Base-by-base conservation (phyloP, 192 early-diverging fungal species). In the Oehlia diaphana region DNA sequence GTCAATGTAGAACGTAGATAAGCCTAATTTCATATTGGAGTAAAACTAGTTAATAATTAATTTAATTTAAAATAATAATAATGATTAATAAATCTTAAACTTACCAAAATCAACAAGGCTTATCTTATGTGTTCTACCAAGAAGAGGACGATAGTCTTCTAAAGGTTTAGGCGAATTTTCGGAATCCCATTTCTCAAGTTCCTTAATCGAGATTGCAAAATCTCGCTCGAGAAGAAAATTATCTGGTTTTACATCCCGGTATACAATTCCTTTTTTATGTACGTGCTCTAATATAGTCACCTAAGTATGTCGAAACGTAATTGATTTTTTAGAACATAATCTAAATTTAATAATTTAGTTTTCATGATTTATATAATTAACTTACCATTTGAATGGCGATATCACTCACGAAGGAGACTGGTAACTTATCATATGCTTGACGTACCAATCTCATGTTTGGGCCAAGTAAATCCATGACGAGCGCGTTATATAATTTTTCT, bases 221-320 rank as follows among this genome's bases (percentile, higher is more conserved):
- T 81, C 76, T 1, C 77, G 82, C 80, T 92, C 89, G 6, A 92
- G 78, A 73, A 91, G 77, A 62, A 89, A 90, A 82, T 91, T 91
- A 63, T 91, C 90, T 9, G 89, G 89, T 42, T 91, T 91, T 26
- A 92, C 78, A 68, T 92, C 91, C 21, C 91, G 88, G 53, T 92
- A 92, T 16, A 92, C 89, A 14, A 92, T 86, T 9, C 87, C 87
- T 78, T 85, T 83, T 64, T 84, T 84, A 69, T 92, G 91, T 63
- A 92, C 83, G 63, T 84, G 87, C 26, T 87, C 87, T 13, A 92
- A 80, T 33, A 83, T 83, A 3, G 63, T 73, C 28, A 86, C 77
- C 85, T 86, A 31, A 49, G 26, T 47, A 66, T 28, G 5, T 26
- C 19, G 23, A 3, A n/a, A 47, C 9, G 28, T 19, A 47, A 44